These are phyloP conservation scores for Ophiostoma piceae DNA, from an alignment of 2,329 filamentous ascomycete genomes.

Conservation along the genomic window DNA sequence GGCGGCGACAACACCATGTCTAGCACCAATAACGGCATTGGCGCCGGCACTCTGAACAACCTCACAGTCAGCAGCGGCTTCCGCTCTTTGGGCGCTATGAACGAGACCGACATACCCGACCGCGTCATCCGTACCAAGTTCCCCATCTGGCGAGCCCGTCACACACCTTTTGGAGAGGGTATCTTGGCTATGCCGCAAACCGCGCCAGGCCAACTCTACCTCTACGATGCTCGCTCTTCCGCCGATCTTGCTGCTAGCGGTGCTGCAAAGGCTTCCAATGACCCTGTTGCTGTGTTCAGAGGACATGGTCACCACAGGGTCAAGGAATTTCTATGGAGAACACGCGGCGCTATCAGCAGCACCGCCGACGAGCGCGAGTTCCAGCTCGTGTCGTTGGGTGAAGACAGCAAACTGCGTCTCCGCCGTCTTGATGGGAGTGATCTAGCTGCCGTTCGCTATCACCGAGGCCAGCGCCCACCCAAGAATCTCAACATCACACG, in stretches of 20 bases:
- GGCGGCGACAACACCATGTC: neutral
- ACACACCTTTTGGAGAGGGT: constrained; percentile 84
- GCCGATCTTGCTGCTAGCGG: constrained; percentile 37
- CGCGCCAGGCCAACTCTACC: constrained; percentile 74
- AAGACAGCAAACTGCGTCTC: constrained; percentile 74
- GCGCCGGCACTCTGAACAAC: constrained; percentile 38
- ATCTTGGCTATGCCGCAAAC: constrained; percentile 88
- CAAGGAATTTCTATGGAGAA: constrained; percentile 88
- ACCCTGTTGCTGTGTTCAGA: constrained; percentile 53
- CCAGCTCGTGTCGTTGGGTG: constrained; percentile 88
- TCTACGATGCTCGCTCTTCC: constrained; percentile 62
- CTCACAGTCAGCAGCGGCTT: constrained; percentile 12
- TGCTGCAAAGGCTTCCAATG: constrained; percentile 33
- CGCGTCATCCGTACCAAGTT: constrained; percentile 76
- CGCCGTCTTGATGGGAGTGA: constrained; percentile 64
- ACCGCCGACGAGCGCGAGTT: constrained; percentile 81
- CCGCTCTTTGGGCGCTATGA: constrained; percentile 26
- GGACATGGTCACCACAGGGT: constrained; percentile 64
- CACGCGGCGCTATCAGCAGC: constrained; percentile 61
- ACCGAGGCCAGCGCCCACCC: constrained; percentile 60
- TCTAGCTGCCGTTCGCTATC: constrained; percentile 65
- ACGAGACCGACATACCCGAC: constrained; percentile 60
- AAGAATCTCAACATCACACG: constrained; percentile 68
- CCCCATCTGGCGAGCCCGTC: constrained; percentile 84
- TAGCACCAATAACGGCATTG: neutral